Evolutionary conservation across 352 stramenopile genomes (phyloP), one percentile per base, ranked within the genome.

Genomic region (Globisporangium alternatum): DNA sequence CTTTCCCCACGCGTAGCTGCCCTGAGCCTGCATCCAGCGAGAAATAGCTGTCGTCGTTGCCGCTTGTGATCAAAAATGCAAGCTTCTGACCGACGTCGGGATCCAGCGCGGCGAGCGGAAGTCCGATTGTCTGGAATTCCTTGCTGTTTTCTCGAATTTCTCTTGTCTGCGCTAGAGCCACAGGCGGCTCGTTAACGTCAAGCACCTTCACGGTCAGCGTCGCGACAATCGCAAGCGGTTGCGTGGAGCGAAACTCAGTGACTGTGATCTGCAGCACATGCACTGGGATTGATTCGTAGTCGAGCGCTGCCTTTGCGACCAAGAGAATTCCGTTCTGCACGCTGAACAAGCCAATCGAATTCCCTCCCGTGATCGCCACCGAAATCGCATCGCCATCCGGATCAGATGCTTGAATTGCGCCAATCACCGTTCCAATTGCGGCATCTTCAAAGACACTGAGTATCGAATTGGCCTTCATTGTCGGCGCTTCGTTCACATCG

Each of bases 401-500:
- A 31, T 64, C 57, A 28, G 19, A 35, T 0, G 48, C 57, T 35
- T 53, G 25, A 17, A 64, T 19, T 22, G 21, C 57, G 30, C 44
- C 45, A 35, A 64, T 28, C 2, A 31, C 15, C 7, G 10, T 22
- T 37, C 57, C 57, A 37, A 17, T 19, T 44, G 47, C 28, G 67
- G 19, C 60, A 10, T 45, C 52, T 72, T 78, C 71, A 21, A 48
- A 60, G 7, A 78, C 56, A 28, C 60, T 58, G 30, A 78, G 19
- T 25, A 47, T 53, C 0, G 60, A 62, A 28, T 65, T 69, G 15
- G 44, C 17, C n/a, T 47, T 21, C 12, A 74, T 21, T n/a, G 48
- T 51, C 2, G 71, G 71, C 39, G 62, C 35, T 70, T 78, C 71
- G 30, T 78, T 66, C 19, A 74, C 60, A 19, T 76, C 64, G n/a